Evolutionary conservation across 1,139 yeast genomes (phyloP).

Genomic region (Protomyces pachydermus): DNA sequence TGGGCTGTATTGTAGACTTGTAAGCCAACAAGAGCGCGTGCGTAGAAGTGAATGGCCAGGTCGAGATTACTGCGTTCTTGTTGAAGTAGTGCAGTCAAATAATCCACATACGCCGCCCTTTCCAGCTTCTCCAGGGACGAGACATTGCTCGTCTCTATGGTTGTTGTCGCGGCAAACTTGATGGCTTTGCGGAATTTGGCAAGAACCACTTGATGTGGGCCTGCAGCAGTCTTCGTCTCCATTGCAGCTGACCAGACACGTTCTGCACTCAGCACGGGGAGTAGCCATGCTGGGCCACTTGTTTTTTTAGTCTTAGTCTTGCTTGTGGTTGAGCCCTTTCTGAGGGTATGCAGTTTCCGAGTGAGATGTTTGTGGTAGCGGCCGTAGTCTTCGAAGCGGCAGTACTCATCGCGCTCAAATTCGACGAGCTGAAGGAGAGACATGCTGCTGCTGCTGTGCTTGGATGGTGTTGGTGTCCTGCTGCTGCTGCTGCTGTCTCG

Average conservation of each 20-base stretch:
- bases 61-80: conserved; percentile 13
- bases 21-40: conserved; percentile 16
- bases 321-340: background rate
- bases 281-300: background rate
- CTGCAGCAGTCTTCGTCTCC: conserved; percentile 9
- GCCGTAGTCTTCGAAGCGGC: conserved; percentile 23
- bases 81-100: background rate
- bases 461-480: too few species aligned
- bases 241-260: conserved; percentile 20
- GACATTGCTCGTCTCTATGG: background rate
- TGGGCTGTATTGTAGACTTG: background rate
- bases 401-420: conserved; percentile 18
- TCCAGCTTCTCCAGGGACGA: background rate
- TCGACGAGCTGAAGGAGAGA: conserved; percentile 2
- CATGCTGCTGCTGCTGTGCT: background rate
- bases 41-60: conserved; percentile 6
- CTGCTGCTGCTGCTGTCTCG: background rate
- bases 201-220: conserved; percentile 2
- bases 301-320: background rate
- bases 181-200: conserved; percentile 21
- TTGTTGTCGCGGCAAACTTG: background rate
- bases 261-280: conserved; percentile 17
- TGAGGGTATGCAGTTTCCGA: conserved; percentile 10
- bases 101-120: conserved; percentile 1
- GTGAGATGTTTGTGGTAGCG: conserved; percentile 19